Evolutionary conservation across 2,329 filamentous ascomycete genomes (phyloP).

Genomic region (Diaporthe helianthi): DNA sequence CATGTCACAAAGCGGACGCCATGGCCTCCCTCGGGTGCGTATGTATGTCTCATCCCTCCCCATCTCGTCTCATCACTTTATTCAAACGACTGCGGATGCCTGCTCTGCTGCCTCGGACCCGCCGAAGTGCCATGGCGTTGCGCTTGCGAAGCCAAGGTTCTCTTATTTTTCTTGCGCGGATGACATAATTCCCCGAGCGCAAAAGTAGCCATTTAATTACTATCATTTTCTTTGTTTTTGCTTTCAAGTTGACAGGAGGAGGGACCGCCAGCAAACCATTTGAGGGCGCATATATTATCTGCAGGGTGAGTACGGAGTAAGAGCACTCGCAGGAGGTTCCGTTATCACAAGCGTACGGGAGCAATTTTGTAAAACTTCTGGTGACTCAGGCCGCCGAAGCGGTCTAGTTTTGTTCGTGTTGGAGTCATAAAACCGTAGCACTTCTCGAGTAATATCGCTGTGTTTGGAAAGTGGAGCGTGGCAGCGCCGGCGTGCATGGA

Average conservation of each 20-base stretch:
- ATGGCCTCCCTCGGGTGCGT: neutral
- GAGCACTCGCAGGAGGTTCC: too few relatives aligned
- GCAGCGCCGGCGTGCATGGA: neutral
- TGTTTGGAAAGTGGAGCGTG: neutral
- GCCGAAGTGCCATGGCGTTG: neutral
- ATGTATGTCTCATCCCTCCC: slow-evolving; percentile 12
- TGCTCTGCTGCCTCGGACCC: neutral
- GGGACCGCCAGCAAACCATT: too few relatives aligned
- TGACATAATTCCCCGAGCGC: neutral
- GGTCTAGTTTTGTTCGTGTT: too few relatives aligned
- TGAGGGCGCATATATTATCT: too few relatives aligned
- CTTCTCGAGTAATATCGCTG: neutral
- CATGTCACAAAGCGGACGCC: neutral
- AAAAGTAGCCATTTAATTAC: neutral
- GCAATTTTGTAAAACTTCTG: too few relatives aligned
- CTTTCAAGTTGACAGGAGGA: neutral
- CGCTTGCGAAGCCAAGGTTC: neutral
- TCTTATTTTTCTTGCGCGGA: too few relatives aligned
- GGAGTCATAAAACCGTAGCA: too few relatives aligned
- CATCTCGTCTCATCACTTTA: slow-evolving; percentile 26
- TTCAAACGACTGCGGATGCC: slow-evolving; percentile 6
- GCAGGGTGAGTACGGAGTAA: too few relatives aligned
- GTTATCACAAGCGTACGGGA: too few relatives aligned
- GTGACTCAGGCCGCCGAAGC: too few relatives aligned
- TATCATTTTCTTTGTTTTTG: too few relatives aligned